phyloP scores from a whole-genome alignment of 2,329 filamentous ascomycete genomes.

The Sordariomycetes sp. region DNA sequence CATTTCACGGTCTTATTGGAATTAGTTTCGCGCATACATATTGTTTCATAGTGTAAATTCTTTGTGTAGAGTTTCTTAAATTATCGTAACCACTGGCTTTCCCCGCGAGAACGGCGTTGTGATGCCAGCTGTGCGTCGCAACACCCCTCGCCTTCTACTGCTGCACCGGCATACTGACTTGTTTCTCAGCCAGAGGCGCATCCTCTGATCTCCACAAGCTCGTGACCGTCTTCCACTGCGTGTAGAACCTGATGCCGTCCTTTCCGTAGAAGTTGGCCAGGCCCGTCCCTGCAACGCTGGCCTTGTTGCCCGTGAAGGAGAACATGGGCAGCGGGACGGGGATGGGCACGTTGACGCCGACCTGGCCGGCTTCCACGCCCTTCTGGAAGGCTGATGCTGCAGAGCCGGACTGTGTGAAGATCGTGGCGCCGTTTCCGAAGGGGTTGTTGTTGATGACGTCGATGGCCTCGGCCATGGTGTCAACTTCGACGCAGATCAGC shows the following conservation, averaged over 20 bases:
- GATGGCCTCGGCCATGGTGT: constrained; percentile 63
- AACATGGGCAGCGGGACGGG: constrained; percentile 56
- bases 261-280: constrained; percentile 88
- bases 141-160: no score
- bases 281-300: constrained; percentile 74
- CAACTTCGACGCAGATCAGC: constrained; percentile 62
- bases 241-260: constrained; percentile 79
- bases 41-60: no score
- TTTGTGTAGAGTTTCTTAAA: no score
- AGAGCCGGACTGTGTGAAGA: constrained; percentile 63
- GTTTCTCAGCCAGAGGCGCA: no score
- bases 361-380: constrained; percentile 67
- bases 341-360: constrained; percentile 70
- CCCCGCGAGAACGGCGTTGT: no score
- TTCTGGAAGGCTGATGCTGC: constrained; percentile 63
- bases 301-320: constrained; percentile 63
- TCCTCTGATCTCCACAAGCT: constrained; percentile 55
- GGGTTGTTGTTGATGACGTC: constrained; percentile 68
- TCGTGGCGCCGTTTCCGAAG: constrained; percentile 69
- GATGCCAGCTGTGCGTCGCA: no score
- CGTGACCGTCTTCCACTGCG: constrained; percentile 87
- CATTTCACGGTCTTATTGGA: no score
- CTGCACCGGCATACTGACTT: no score
- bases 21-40: no score
- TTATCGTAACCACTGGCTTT: no score